Percentiles rank a stretch among this genome's conserved stretches.
Conservation (phyloP, 495 filamentous ascomycete species). For the Penicillium pulvis region DNA sequence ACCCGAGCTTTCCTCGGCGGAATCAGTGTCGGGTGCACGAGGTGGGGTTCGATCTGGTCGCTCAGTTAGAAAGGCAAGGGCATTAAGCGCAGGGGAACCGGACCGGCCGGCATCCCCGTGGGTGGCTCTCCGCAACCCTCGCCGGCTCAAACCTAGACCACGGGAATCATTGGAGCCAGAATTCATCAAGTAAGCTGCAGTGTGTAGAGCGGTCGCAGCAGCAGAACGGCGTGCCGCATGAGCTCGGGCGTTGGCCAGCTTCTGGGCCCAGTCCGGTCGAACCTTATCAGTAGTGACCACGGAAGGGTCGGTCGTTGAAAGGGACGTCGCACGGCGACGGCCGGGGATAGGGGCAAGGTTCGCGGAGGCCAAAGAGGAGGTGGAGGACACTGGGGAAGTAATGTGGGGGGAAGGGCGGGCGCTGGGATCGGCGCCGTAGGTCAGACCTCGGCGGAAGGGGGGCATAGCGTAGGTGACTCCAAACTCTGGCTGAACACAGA, state of each 20-base stretch:
- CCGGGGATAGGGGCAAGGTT: slow-evolving; percentile 35
- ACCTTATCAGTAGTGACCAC: slow-evolving; percentile 92
- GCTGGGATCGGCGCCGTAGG: slow-evolving; percentile 58
- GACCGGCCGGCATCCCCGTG: slow-evolving; percentile 38
- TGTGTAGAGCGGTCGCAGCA: slow-evolving; percentile 91
- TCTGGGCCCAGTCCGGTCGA: slow-evolving; percentile 92
- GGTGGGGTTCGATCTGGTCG: slow-evolving; percentile 31
- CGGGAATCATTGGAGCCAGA: slow-evolving; percentile 53
- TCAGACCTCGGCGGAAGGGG: slow-evolving; percentile 81
- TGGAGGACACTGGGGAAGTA: slow-evolving; percentile 73
- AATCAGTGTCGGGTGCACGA: slow-evolving; percentile 40
- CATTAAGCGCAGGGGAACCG: slow-evolving; percentile 51
- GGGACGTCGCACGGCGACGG: slow-evolving; percentile 72
- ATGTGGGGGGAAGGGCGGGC: slow-evolving; percentile 46
- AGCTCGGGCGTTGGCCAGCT: slow-evolving; percentile 79
- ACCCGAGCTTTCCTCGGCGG: slow-evolving; percentile 43
- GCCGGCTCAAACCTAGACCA: slow-evolving; percentile 48
- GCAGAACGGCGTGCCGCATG: slow-evolving; percentile 86
- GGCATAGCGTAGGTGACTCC: slow-evolving; percentile 90
- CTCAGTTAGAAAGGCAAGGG: slow-evolving; percentile 54
- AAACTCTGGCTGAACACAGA: slow-evolving; percentile 93
- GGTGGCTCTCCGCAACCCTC: slow-evolving; percentile 47
- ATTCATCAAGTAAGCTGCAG: slow-evolving; percentile 90
- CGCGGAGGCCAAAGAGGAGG: slow-evolving; percentile 51
- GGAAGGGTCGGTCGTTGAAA: slow-evolving; percentile 75